Evolutionary conservation across 2,329 filamentous ascomycete species (phyloP), one percentile per base, ranked within the genome.

Genomic region (Fusarium caatingaense): DNA sequence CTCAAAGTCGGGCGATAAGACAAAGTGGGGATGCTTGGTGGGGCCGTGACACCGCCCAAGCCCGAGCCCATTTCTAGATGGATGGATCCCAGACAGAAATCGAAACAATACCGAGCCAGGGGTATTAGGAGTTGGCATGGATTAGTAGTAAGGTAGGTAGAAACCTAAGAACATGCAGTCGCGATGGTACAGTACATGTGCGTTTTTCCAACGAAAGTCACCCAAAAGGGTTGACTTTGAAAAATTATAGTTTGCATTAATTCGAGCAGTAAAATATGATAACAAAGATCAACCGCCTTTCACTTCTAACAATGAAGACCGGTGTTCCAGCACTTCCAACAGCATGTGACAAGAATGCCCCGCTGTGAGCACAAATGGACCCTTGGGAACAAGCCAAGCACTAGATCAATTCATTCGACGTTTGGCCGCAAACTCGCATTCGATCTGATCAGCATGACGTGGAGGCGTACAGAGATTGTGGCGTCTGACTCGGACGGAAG

Each of bases 1-100:
- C 41, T 42, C 45, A 60, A 30, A 64, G 48, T 42, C 63, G 50
- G 50, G 47, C 75, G 77, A 78, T 79, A 77, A 71, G 37, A 70
- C 27, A 23, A 21, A 59, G 71, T 68, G 56, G 60, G 60, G 49
- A 15, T 53, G 3, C 5, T 9, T 25, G 30, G 73, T 72, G 71
- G 71, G 66, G 70, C 57, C 58, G 57, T 53, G 63, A 71, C 66
- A 74, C 66, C 71, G 69, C 72, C 63, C 68, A 66, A 67, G 54
- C 25, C 57, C 44, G 44, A 32, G 37, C 49, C 41, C 30, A 25
- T 21, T 23, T 23, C 32, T 28, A 27, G 44, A 18, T 46, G n/a
- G 44, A n/a, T 40, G 32, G 49, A 41, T 41, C 49, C 49, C 34
- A 21, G 49, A 27, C 49, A 53, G 32, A 53, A 53, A 34, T 53